Evolutionary conservation across 1,284 basidiomycete genomes (phyloP).

Genomic region (Leccinum angustisporum): DNA sequence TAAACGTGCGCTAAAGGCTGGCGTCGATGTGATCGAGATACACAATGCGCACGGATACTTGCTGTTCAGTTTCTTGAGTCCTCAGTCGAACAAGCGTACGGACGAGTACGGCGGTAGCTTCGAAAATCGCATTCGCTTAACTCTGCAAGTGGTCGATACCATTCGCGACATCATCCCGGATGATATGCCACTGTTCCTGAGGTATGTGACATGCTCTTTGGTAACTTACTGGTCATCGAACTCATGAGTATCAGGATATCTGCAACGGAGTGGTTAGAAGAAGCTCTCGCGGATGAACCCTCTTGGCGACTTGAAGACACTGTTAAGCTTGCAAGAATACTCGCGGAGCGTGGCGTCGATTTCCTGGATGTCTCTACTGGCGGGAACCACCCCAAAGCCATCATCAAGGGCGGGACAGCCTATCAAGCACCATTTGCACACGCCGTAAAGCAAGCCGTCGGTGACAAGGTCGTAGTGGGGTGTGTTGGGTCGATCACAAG

Average conservation of each 20-base stretch:
- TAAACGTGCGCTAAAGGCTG: constrained; percentile 52
- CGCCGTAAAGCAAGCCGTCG: constrained; percentile 57
- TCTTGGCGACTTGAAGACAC: constrained; percentile 66
- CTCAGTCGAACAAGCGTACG: constrained; percentile 64
- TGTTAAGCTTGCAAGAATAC: constrained; percentile 48
- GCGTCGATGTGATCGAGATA: constrained; percentile 71
- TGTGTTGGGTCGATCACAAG: constrained; percentile 64
- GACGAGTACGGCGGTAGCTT: constrained; percentile 76
- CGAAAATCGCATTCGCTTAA: constrained; percentile 65
- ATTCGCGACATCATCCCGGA: constrained; percentile 55
- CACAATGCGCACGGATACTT: constrained; percentile 67
- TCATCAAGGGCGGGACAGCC: constrained; percentile 47
- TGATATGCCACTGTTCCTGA: constrained; percentile 65
- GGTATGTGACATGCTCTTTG: constrained; percentile 41
- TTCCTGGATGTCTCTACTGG: constrained; percentile 66
- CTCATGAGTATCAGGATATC: constrained; percentile 40
- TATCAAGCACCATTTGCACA: constrained; percentile 56
- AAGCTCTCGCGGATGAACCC: constrained; percentile 45
- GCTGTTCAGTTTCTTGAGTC: constrained; percentile 54
- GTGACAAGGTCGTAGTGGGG: constrained; percentile 51
- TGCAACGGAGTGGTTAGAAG: constrained; percentile 64
- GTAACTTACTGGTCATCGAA: constrained; percentile 25
- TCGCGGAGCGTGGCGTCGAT: constrained; percentile 62
- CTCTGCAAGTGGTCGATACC: constrained; percentile 56
- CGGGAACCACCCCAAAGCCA: constrained; percentile 51